Percentiles rank a stretch among this genome's conserved stretches.
Evolutionary conservation across 176 grass and related monocot genomes (phyloP).

Genomic region (Rhynchospora tenuis): DNA sequence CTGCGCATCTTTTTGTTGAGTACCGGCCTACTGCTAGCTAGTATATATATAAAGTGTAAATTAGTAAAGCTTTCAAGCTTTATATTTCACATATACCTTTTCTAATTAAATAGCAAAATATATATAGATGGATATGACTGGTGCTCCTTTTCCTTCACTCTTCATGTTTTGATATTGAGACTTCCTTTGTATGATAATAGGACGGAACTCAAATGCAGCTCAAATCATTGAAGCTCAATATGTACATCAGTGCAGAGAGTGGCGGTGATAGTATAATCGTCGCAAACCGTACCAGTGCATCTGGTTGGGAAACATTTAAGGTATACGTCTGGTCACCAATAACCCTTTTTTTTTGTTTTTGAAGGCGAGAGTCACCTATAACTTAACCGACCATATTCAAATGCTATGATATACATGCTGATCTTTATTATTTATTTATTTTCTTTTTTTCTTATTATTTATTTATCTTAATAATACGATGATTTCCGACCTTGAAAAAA

Average conservation of each 20-base stretch:
- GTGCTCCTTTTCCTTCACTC: neutral
- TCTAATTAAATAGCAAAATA: neutral
- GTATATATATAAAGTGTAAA: neutral
- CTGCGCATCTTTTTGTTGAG: neutral
- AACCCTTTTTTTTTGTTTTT: too few relatives aligned
- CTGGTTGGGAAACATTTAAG: slow-evolving; percentile 68
- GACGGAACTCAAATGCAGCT: slow-evolving; percentile 67
- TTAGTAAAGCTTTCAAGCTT: neutral
- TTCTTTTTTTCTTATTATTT: too few relatives aligned
- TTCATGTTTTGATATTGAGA: neutral
- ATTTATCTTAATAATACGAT: too few relatives aligned
- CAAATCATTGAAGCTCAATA: slow-evolving; percentile 36
- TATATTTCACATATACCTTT: neutral
- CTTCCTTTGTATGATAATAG: slow-evolving; percentile 9
- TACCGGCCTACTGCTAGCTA: neutral
- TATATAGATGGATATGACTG: neutral
- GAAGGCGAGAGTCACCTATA: too few relatives aligned
- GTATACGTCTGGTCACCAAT: neutral
- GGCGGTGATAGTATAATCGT: slow-evolving; percentile 51
- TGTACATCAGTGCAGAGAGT: slow-evolving; percentile 44
- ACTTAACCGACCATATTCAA: neutral
- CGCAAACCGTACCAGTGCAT: slow-evolving; percentile 41
- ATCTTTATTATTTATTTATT: too few relatives aligned
- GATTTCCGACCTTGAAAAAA: too few relatives aligned
- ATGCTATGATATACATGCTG: too few relatives aligned